These are phyloP conservation scores for Cryptococcus sp. DNA, from an alignment of 1,284 basidiomycete species.

Conservation along the genomic window DNA sequence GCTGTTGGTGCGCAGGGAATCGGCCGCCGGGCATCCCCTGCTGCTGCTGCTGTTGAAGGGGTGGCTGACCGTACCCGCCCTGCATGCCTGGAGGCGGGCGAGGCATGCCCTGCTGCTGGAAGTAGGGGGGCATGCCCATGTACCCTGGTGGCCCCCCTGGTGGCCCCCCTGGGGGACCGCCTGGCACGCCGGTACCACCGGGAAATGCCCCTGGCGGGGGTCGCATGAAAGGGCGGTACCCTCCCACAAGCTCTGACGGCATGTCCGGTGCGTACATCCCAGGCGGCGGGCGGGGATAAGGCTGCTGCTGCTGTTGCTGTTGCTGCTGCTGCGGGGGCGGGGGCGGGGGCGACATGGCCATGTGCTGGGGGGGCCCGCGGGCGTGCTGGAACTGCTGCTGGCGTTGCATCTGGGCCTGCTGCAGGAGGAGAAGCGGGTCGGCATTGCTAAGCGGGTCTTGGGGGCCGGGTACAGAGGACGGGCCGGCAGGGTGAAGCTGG, in stretches of 20 bases:
- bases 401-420: slow-evolving; percentile 22
- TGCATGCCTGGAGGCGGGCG: slow-evolving; percentile 9
- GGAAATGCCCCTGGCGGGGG: background rate
- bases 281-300: slow-evolving; percentile 9
- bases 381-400: slow-evolving; percentile 8
- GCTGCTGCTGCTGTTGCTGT: too few relatives aligned
- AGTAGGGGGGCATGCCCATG: background rate
- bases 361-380: slow-evolving; percentile 11
- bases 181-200: background rate
- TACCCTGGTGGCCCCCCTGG: background rate
- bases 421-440: slow-evolving; percentile 33
- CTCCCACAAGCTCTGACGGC: background rate
- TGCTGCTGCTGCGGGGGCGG: slow-evolving; percentile 5
- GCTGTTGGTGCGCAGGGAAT: background rate
- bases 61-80: background rate
- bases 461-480: background rate
- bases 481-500: background rate
- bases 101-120: background rate
- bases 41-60: background rate
- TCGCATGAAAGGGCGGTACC: slow-evolving; percentile 6
- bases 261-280: slow-evolving; percentile 3
- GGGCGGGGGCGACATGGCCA: slow-evolving; percentile 21
- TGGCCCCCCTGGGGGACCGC: background rate
- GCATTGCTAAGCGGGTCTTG: slow-evolving; percentile 6
- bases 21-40: too few relatives aligned